These are phyloP conservation scores for Fragaria ananassa DNA, from an alignment of 306 rosid species.

Conservation along the genomic window DNA sequence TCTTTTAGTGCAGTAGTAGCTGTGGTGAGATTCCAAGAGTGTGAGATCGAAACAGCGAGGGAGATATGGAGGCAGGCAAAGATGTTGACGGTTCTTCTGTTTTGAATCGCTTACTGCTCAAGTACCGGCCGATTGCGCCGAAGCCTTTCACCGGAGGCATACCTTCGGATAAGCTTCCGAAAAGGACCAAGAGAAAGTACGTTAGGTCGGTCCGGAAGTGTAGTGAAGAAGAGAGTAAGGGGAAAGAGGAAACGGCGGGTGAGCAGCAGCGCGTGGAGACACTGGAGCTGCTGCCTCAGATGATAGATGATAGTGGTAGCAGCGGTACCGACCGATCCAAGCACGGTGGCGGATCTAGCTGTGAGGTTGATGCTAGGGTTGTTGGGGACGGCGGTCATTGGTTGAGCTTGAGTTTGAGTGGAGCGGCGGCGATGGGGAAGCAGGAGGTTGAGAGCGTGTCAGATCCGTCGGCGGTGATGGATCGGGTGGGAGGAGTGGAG, in stretches of 20 bases:
- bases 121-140: constrained; percentile 79
- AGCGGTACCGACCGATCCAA: constrained; percentile 4
- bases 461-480: constrained; percentile 21
- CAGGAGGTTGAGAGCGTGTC: neutral
- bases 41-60: neutral
- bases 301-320: neutral
- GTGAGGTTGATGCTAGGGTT: neutral
- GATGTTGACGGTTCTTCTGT: neutral
- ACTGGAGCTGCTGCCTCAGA: constrained; percentile 47
- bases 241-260: neutral
- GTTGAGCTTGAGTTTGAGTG: neutral
- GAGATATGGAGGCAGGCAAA: neutral
- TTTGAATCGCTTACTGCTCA: constrained; percentile 40
- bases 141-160: constrained; percentile 43
- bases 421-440: neutral
- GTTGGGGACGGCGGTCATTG: neutral
- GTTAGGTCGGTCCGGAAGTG: constrained; percentile 42
- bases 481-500: constrained; percentile 12
- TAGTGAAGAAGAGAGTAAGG: neutral
- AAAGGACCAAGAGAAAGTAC: constrained; percentile 57
- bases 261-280: constrained; percentile 10
- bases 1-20: too few relatives aligned
- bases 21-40: neutral
- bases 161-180: neutral
- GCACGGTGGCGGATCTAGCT: constrained; percentile 23